Conservation (phyloP, 129 eudicot species). For the Flaveria linearis region DNA sequence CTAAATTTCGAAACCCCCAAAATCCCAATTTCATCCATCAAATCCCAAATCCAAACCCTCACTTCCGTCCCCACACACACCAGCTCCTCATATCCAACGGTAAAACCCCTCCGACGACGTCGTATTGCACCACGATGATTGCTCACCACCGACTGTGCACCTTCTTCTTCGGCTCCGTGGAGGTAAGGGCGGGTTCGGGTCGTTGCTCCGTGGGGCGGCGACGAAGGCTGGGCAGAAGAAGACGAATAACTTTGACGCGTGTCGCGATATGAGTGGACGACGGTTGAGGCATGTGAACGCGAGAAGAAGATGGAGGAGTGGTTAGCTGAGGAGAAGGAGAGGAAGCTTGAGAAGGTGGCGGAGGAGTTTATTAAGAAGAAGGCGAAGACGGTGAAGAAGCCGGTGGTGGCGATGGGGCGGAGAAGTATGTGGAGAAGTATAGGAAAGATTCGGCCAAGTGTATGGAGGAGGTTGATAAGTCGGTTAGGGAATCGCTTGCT, state of each 20-base stretch:
- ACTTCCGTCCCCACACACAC: slow-evolving; percentile 53
- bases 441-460: slow-evolving; percentile 81
- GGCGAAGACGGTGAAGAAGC: slow-evolving; percentile 49
- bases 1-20: slow-evolving; percentile 53
- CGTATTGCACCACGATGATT: slow-evolving; percentile 1
- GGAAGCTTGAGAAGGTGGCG: slow-evolving; percentile 84
- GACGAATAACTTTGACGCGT: slow-evolving; percentile 92
- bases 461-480: slow-evolving; percentile 84
- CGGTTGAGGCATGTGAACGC: slow-evolving; percentile 89
- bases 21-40: slow-evolving; percentile 47
- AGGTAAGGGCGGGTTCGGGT: slow-evolving; percentile 95
- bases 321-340: slow-evolving; percentile 75
- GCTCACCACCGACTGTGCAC: slow-evolving; percentile 37
- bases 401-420: slow-evolving; percentile 54
- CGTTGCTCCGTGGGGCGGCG: slow-evolving; percentile 86
- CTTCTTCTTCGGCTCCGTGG: slow-evolving; percentile 74
- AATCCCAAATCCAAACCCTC: slow-evolving; percentile 48
- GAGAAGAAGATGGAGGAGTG: slow-evolving; percentile 98
- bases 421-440: slow-evolving; percentile 88
- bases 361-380: slow-evolving; percentile 82
- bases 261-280: slow-evolving; percentile 99
- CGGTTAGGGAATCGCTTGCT: slow-evolving; percentile 73
- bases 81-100: slow-evolving; percentile 58
- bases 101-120: slow-evolving; percentile 35
- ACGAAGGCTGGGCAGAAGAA: slow-evolving; percentile 97